These are phyloP conservation scores for Botrytis sinoallii DNA, from an alignment of 2,329 filamentous ascomycete genomes.

Conservation along the genomic window DNA sequence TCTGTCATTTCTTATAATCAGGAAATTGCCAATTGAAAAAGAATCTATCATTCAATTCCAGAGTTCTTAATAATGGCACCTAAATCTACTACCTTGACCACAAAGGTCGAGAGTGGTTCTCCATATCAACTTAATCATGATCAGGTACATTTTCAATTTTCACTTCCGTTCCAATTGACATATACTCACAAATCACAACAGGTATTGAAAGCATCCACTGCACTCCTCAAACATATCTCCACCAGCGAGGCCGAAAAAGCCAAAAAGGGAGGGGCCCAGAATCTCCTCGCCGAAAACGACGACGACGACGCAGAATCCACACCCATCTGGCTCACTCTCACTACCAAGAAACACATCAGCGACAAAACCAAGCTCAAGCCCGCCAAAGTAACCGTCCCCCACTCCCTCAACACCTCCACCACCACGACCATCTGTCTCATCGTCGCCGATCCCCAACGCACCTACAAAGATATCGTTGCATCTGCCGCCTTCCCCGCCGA, in stretches of 20 bases:
- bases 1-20: neutral
- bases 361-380: conserved; percentile 81
- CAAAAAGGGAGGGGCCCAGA: conserved; percentile 50
- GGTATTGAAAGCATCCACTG: conserved; percentile 61
- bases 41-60: neutral
- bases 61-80: conserved; percentile 30
- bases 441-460: conserved; percentile 74
- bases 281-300: conserved; percentile 46
- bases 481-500: conserved; percentile 67
- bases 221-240: conserved; percentile 60
- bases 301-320: conserved; percentile 44
- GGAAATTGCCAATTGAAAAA: neutral
- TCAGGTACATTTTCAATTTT: conserved; percentile 31
- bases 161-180: neutral
- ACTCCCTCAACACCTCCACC: conserved; percentile 67
- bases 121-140: conserved; percentile 37
- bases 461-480: conserved; percentile 85
- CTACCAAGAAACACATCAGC: conserved; percentile 62
- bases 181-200: conserved; percentile 34
- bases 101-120: conserved; percentile 37
- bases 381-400: conserved; percentile 73
- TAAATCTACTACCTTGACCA: conserved; percentile 34
- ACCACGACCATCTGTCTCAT: conserved; percentile 79
- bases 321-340: conserved; percentile 61
- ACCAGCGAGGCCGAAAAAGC: conserved; percentile 46